phyloP scores from a whole-genome alignment of 116 monocot genomes.

The Papilionanthe hybrid region DNA sequence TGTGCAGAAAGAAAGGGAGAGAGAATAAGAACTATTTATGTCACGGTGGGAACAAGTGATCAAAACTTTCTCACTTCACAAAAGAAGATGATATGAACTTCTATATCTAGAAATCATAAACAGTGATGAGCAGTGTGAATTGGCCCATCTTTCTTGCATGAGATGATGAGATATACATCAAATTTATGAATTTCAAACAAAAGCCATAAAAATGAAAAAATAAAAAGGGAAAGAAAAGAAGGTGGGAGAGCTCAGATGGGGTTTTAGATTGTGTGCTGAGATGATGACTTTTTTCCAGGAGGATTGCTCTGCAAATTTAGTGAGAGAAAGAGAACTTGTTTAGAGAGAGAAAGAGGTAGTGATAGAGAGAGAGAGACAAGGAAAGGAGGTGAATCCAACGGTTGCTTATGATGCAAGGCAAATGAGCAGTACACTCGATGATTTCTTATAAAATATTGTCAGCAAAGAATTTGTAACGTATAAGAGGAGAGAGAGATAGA shows the following conservation, averaged over 20 bases:
- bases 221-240: conserved; percentile 4
- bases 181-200: conserved; percentile 6
- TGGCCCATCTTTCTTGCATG: conserved; percentile 17
- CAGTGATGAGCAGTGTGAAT: background rate
- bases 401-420: conserved; percentile 84
- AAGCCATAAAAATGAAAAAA: background rate
- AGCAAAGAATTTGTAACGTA: conserved; percentile 15
- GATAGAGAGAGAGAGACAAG: conserved; percentile 14
- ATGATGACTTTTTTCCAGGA: conserved; percentile 72
- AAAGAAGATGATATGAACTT: background rate
- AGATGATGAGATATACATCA: conserved; percentile 23
- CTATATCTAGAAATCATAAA: background rate
- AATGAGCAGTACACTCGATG: conserved; percentile 69
- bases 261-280: conserved; percentile 34
- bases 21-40: too few relatives aligned
- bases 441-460: conserved; percentile 27
- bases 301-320: conserved; percentile 1
- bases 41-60: too few relatives aligned
- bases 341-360: conserved; percentile 17
- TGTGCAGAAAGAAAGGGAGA: background rate
- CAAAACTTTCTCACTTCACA: too few relatives aligned
- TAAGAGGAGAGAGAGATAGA: conserved; percentile 1
- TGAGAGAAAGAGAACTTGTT: conserved; percentile 23
- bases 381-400: conserved; percentile 40
- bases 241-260: conserved; percentile 57